phyloP scores from a whole-genome alignment of 768 basidiomycete species.

The Trametes maxima region DNA sequence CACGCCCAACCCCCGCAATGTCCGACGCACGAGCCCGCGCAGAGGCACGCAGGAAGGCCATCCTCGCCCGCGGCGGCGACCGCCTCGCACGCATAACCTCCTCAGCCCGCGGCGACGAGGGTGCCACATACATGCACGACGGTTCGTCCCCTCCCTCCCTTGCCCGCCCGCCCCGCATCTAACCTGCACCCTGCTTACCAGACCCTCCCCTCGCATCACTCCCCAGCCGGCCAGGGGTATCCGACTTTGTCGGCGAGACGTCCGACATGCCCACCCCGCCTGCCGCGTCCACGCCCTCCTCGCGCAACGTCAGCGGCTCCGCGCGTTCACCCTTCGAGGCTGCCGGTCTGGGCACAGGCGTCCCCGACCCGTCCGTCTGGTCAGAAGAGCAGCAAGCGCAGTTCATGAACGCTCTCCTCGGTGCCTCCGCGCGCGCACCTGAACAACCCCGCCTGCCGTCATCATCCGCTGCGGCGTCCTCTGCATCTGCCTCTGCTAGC shows the following conservation, averaged over 20 bases:
- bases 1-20: constrained; percentile 1
- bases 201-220: constrained; percentile 46
- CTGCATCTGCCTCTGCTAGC: neutral
- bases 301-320: constrained; percentile 20
- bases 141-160: constrained; percentile 38
- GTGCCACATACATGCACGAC: constrained; percentile 53
- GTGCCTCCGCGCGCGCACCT: constrained; percentile 21
- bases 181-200: constrained; percentile 9
- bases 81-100: constrained; percentile 80
- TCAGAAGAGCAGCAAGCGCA: constrained; percentile 69
- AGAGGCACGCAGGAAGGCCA: constrained; percentile 78
- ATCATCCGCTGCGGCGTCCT: constrained; percentile 8
- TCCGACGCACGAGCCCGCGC: constrained; percentile 51
- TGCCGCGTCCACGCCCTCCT: constrained; percentile 16
- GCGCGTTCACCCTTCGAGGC: constrained; percentile 27
- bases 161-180: neutral
- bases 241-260: constrained; percentile 43
- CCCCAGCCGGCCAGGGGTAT: constrained; percentile 33
- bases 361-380: constrained; percentile 62
- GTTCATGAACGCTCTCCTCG: constrained; percentile 67
- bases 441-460: constrained; percentile 9
- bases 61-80: constrained; percentile 69
- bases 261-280: constrained; percentile 34
- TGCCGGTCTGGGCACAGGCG: constrained; percentile 26
- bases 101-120: constrained; percentile 71